phyloP scores from a whole-genome alignment of 805 yeast genomes.

The Suhomyces tanzawaensis region DNA sequence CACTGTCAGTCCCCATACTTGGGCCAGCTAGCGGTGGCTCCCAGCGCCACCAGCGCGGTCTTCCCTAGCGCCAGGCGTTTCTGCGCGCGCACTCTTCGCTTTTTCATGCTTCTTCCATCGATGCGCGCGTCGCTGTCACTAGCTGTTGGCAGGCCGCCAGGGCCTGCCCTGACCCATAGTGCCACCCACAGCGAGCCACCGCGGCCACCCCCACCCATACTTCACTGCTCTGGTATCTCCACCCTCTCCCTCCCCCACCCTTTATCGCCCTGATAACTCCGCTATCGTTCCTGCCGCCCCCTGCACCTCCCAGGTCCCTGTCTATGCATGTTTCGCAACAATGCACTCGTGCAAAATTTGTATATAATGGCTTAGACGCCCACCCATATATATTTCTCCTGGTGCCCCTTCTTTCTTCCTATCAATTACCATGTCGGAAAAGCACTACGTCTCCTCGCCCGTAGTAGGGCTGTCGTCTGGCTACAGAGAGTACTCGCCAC shows the following conservation, averaged over 20 bases:
- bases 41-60: too few species aligned
- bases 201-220: neutral
- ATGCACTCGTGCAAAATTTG: too few species aligned
- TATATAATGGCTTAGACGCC: too few species aligned
- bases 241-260: neutral
- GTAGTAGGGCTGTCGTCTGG: constrained; percentile 10
- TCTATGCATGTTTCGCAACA: neutral
- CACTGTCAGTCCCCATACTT: too few species aligned
- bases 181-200: neutral
- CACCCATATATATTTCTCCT: too few species aligned
- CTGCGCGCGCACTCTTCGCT: too few species aligned
- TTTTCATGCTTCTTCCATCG: neutral
- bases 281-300: neutral
- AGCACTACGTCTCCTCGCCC: constrained; percentile 7
- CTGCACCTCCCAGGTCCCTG: neutral
- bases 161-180: neutral
- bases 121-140: neutral
- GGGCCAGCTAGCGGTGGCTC: too few species aligned
- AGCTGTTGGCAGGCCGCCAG: constrained; percentile 2
- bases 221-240: neutral
- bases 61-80: too few species aligned
- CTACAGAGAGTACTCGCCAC: constrained; percentile 3
- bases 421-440: constrained; percentile 10
- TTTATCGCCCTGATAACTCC: neutral
- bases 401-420: neutral